Evolutionary conservation across 129 eudicot genomes (phyloP), one percentile per base, ranked within the genome.

Genomic region (Artemisia tridentata): DNA sequence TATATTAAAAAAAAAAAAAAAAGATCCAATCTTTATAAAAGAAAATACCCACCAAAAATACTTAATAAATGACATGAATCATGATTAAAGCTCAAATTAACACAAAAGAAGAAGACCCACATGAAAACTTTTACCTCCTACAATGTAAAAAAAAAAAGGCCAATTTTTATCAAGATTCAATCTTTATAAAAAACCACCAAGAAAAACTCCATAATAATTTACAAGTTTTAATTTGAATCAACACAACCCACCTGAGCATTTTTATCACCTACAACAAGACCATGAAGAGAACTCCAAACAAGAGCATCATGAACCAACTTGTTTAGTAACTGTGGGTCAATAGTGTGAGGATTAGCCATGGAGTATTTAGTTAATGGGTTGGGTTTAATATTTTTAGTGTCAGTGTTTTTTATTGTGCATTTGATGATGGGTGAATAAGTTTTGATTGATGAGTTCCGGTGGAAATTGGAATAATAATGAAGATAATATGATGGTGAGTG

Each of bases 211-310:
- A n/a, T n/a, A n/a, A n/a, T n/a, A n/a, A n/a, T n/a, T n/a, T n/a
- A n/a, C n/a, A n/a, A n/a, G n/a, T n/a, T n/a, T n/a, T n/a, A n/a
- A n/a, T n/a, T n/a, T n/a, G n/a, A n/a, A n/a, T n/a, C n/a, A n/a
- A n/a, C n/a, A n/a, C n/a, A n/a, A n/a, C n/a, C n/a, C n/a, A n/a
- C 98, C 96, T 89, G 73, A 7, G 82, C 60, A 41, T 77, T 77
- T 81, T 85, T 84, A 68, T 93, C 97, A 16, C 97, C 96, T 46
- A 93, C 96, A 72, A 93, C 80, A 64, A 93, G 97, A 2, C 98
- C 97, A 77, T 80, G 95, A 66, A 93, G 90, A 67, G 96, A 87
- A 49, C 85, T 67, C 95, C 90, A 93, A 81, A 89, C 98, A 63
- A 93, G 80, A 65, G 96, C 97, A 80, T 89, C 95, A 67, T 93